Percentiles rank a stretch among this genome's conserved stretches.
Conservation (phyloP, 2,329 filamentous ascomycete species). For the Nemania abortiva region DNA sequence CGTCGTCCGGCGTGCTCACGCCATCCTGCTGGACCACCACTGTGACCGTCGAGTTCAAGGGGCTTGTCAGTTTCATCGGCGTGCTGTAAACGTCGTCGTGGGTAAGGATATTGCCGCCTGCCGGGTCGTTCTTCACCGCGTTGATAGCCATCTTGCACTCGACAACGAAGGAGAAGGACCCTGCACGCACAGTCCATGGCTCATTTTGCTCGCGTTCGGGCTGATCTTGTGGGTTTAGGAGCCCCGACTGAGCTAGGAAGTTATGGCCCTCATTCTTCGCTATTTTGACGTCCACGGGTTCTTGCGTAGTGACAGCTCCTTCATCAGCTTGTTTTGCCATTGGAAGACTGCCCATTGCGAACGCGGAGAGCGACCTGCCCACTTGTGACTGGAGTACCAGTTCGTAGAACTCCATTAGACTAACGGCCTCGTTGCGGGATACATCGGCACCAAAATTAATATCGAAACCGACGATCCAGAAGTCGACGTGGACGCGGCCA, state of each 20-base stretch:
- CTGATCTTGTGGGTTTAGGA: constrained; percentile 25
- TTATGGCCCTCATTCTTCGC: constrained; percentile 33
- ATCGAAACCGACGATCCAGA: constrained; percentile 46
- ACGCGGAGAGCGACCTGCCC: background rate
- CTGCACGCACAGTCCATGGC: constrained; percentile 41
- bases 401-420: constrained; percentile 27
- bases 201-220: constrained; percentile 32
- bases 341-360: background rate
- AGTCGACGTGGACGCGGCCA: constrained; percentile 50
- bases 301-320: background rate
- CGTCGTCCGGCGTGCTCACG: background rate
- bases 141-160: constrained; percentile 41
- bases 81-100: constrained; percentile 23
- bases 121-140: constrained; percentile 10
- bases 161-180: constrained; percentile 42
- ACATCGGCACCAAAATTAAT: constrained; percentile 19
- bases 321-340: background rate
- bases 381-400: constrained; percentile 9
- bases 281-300: background rate
- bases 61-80: constrained; percentile 27
- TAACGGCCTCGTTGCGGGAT: constrained; percentile 4
- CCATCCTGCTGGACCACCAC: constrained; percentile 22
- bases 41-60: constrained; percentile 15
- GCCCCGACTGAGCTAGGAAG: constrained; percentile 38
- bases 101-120: background rate